Conservation (phyloP, 768 basidiomycete species). For the Termitomyces heimii region DNA sequence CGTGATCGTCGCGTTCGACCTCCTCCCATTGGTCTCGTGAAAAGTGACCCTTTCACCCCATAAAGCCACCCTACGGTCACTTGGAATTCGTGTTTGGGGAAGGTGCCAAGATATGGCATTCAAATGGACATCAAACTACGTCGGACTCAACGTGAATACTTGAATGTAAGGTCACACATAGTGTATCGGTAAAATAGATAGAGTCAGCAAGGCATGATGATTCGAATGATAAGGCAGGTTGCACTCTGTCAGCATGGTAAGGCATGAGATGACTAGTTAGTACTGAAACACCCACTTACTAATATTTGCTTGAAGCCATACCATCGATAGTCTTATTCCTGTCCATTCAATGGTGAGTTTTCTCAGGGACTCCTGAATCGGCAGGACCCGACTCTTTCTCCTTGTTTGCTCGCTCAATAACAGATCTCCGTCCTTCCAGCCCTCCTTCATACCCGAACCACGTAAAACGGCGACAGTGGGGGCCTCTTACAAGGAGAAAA, state of each 20-base stretch:
- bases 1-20: no score
- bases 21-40: no score
- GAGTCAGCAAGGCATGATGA: not conserved
- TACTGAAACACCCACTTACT: not conserved
- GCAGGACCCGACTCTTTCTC: not conserved
- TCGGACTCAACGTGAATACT: not conserved
- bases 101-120: not conserved
- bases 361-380: not conserved
- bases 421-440: conserved; percentile 33
- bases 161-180: not conserved
- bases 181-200: not conserved
- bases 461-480: conserved; percentile 49
- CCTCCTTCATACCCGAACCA: conserved; percentile 69
- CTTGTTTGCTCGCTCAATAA: not conserved
- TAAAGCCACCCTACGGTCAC: not conserved
- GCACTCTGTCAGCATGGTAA: not conserved
- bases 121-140: not conserved
- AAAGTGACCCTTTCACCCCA: no score
- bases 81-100: not conserved
- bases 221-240: not conserved
- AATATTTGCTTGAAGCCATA: not conserved
- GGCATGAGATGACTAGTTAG: not conserved
- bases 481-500: conserved; percentile 60
- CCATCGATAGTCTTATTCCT: not conserved
- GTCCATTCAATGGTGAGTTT: not conserved